Conservation (phyloP, 2,329 filamentous ascomycete genomes). For the Westerdykella aurantiaca region DNA sequence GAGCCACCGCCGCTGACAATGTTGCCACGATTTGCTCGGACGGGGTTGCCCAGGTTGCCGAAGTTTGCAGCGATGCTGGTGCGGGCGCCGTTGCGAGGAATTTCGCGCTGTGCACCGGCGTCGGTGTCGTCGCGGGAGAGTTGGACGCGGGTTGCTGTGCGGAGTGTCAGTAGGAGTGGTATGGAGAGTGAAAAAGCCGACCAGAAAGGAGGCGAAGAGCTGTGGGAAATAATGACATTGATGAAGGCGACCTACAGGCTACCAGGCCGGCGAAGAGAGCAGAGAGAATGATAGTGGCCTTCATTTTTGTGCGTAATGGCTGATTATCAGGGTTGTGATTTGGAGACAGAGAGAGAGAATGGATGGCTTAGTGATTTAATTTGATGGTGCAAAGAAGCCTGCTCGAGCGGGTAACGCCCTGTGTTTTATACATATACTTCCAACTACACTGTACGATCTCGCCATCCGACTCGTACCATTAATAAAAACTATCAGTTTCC, state of each 20-base stretch:
- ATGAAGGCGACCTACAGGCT: constrained; percentile 4
- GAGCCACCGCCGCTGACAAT: constrained; percentile 5
- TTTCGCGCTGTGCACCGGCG: constrained; percentile 8
- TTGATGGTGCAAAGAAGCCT: no score
- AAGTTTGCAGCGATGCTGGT: constrained; percentile 3
- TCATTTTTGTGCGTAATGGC: constrained; percentile 6
- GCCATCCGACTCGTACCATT: no score
- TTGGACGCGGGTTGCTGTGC: constrained; percentile 8
- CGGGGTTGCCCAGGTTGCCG: constrained; percentile 3
- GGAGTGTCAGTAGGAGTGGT: background rate
- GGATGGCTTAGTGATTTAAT: no score
- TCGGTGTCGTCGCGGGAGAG: constrained; percentile 11
- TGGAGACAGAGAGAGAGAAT: background rate
- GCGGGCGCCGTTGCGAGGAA: constrained; percentile 6
- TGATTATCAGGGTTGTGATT: background rate
- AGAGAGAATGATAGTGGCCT: constrained; percentile 9
- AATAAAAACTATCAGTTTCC: no score
- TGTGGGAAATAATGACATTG: constrained; percentile 3
- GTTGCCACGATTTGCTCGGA: constrained; percentile 6
- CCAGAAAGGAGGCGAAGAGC: background rate
- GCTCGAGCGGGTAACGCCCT: no score
- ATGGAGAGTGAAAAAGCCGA: background rate
- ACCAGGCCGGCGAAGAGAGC: constrained; percentile 10
- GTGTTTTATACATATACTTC: no score
- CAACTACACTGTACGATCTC: no score